Percentiles rank a stretch among this genome's conserved stretches.
Evolutionary conservation across 768 basidiomycete species (phyloP).

Genomic region (Sarcodon sp.): DNA sequence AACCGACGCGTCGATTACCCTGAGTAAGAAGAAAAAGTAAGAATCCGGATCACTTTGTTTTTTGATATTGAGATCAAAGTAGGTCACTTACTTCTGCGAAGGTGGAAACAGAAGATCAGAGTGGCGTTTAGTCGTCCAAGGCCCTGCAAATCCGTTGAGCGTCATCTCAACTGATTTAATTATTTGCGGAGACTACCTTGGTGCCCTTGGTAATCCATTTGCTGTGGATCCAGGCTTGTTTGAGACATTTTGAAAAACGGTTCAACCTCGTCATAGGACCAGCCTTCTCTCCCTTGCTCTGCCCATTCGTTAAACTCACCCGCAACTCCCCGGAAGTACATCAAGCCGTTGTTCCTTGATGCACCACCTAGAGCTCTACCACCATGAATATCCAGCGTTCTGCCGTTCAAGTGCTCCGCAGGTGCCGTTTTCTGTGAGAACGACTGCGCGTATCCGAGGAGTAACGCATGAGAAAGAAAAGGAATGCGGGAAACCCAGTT

Average conservation of each 20-base stretch:
- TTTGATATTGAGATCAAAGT: too few species aligned
- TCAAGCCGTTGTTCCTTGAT: slow-evolving; percentile 30
- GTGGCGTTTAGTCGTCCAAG: too few species aligned
- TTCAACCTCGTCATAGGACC: slow-evolving; percentile 20
- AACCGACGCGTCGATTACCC: slow-evolving; percentile 8
- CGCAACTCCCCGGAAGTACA: slow-evolving; percentile 17
- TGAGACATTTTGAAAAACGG: slow-evolving; percentile 23
- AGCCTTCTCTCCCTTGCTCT: slow-evolving; percentile 16
- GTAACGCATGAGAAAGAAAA: slow-evolving; percentile 2
- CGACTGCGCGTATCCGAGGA: too few species aligned
- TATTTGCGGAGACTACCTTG: too few species aligned
- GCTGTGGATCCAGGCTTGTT: slow-evolving; percentile 1
- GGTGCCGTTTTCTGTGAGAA: slow-evolving; percentile 16
- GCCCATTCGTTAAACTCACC: slow-evolving; percentile 20
- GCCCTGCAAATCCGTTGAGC: too few species aligned
- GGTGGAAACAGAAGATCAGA: too few species aligned
- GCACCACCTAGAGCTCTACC: slow-evolving; percentile 31
- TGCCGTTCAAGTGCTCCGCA: slow-evolving; percentile 3
- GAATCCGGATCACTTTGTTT: too few species aligned
- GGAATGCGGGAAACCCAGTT: slow-evolving; percentile 17
- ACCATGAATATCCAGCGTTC: slow-evolving; percentile 10
- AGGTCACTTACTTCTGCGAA: too few species aligned
- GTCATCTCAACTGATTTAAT: too few species aligned
- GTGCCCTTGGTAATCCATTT: too few species aligned
- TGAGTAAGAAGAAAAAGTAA: not conserved